Evolutionary conservation across 192 early-diverging fungal genomes (phyloP).

Genomic region (Radiomyces spectabilis): DNA sequence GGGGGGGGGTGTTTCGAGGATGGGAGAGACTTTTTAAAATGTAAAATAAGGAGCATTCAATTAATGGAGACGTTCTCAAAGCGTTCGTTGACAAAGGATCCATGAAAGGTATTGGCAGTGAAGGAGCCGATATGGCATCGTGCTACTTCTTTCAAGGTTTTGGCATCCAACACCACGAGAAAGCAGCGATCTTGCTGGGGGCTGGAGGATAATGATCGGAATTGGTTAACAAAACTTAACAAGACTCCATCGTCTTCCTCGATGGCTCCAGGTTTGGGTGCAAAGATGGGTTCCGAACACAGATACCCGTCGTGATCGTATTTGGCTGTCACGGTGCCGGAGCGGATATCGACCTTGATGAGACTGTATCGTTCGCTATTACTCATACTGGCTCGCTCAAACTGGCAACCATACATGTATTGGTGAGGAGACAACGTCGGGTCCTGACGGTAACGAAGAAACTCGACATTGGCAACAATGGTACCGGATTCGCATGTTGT

Average conservation of each 20-base stretch:
- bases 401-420: conserved; percentile 4
- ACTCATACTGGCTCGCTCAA: background rate
- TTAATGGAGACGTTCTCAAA: conserved; percentile 1
- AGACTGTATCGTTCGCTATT: background rate
- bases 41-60: no score
- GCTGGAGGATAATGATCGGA: conserved; percentile 6
- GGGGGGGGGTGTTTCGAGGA: no score
- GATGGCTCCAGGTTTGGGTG: conserved; percentile 31
- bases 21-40: no score
- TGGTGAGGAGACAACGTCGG: background rate
- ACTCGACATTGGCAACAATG: conserved; percentile 4
- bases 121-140: conserved; percentile 32
- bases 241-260: conserved; percentile 50
- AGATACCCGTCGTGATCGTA: conserved; percentile 29
- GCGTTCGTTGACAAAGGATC: conserved; percentile 1
- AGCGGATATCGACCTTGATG: conserved; percentile 17
- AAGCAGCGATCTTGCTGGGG: conserved; percentile 16
- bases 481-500: background rate
- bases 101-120: conserved; percentile 46
- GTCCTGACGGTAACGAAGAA: conserved; percentile 3
- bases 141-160: conserved; percentile 36
- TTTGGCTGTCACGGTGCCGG: conserved; percentile 1
- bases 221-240: conserved; percentile 37
- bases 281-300: conserved; percentile 49
- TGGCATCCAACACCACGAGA: conserved; percentile 42